Evolutionary conservation across 73 alveolate species (phyloP).

Genomic region (Diophrys appendiculata): DNA sequence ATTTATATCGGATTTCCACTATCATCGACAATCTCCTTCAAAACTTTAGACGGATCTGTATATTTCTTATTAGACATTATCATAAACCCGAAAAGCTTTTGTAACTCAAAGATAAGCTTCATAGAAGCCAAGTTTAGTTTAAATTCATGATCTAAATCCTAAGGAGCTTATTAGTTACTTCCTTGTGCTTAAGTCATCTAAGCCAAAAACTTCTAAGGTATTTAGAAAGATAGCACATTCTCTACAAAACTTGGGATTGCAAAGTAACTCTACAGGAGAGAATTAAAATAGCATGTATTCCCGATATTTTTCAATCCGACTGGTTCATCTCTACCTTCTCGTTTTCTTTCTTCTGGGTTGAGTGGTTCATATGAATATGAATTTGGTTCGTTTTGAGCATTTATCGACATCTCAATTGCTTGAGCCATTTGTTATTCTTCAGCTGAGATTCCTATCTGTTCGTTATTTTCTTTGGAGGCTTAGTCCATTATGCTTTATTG

Average conservation of each 20-base stretch:
- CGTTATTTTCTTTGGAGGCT: not conserved
- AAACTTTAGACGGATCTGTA: slow-evolving; percentile 75
- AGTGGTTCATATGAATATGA: slow-evolving; percentile 13
- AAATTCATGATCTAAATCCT: not conserved
- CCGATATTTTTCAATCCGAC: slow-evolving; percentile 75
- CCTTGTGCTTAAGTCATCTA: slow-evolving; percentile 14
- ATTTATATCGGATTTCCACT: slow-evolving; percentile 73
- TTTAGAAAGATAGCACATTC: slow-evolving; percentile 30
- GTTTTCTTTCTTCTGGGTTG: slow-evolving; percentile 19
- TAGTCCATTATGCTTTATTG: not conserved
- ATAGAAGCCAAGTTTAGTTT: slow-evolving; percentile 25
- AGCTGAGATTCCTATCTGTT: not conserved
- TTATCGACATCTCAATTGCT: not conserved
- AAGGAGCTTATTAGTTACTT: not conserved
- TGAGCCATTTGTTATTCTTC: not conserved
- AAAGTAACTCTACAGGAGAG: slow-evolving; percentile 70
- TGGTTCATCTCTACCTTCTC: slow-evolving; percentile 56
- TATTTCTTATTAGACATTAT: slow-evolving; percentile 67
- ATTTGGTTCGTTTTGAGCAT: not conserved
- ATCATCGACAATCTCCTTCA: slow-evolving; percentile 69
- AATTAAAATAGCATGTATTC: slow-evolving; percentile 74
- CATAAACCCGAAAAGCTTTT: slow-evolving; percentile 58
- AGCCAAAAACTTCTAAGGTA: not conserved
- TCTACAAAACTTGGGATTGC: slow-evolving; percentile 59
- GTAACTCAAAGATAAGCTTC: slow-evolving; percentile 49